Evolutionary conservation across 1,284 basidiomycete species (phyloP), one percentile per base, ranked within the genome.

Genomic region (Cutaneotrichosporon sp.): DNA sequence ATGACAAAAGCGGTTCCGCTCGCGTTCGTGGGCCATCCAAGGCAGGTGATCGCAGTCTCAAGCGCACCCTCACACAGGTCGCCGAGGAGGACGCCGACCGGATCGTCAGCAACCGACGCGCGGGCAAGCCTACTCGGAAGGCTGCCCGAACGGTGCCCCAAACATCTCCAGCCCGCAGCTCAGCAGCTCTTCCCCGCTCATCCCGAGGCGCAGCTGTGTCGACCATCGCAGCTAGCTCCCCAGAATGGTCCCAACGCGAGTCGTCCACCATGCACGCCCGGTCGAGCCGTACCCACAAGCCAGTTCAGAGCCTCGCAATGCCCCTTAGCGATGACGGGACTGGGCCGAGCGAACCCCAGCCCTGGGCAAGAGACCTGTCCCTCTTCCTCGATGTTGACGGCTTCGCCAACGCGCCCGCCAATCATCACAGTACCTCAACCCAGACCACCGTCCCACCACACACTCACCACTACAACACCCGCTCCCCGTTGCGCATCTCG

Each of bases 331-430:
- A 71, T 47, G 71, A 73, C 45, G 61, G 48, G 5, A 12, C 43
- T 11, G 41, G 47, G 10, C 22, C 34, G 3, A 38, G 41, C n/a
- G n/a, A 45, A 29, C 22, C 46, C 17, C 10, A 47, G 17, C 9
- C 37, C 11, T 69, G 68, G 67, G 53, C 54, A 24, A 55, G 59
- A n/a, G 67, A 71, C 43, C 43, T 68, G 2, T 69, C 67, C 3
- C 61, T 66, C 8, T 67, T 71, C 46, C 71, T 71, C 52, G 61
- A 71, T 47, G 61, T 71, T 6, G 68, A 68, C 16, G 65, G 65
- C 3, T 69, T 68, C 51, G 52, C 60, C 12, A 60, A 63, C 55
- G 44, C 61, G 6, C 48, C 55, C 6, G 34, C 26, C n/a, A 24
- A 41, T 6, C 26, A 29, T 17, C 5, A 5, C 17, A 29, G 25